Base-by-base conservation (phyloP, 2,329 filamentous ascomycete genomes). In the Monilinia laxa region DNA sequence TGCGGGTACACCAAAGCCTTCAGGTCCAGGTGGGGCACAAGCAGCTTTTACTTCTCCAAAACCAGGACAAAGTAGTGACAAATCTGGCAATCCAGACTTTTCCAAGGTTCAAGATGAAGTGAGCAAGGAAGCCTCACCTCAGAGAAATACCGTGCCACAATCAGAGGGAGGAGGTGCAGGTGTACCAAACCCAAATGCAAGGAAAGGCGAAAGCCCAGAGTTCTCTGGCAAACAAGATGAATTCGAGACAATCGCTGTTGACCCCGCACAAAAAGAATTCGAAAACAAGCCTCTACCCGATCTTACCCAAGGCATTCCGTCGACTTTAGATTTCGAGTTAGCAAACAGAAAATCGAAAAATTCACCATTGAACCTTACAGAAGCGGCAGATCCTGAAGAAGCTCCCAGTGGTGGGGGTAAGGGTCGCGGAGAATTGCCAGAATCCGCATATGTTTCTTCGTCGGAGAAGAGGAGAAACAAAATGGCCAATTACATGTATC, bases 291-390 rank as follows among this genome's bases (percentile, higher is more conserved):
- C 91, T 64, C 85, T 97, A 16, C 94, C 94, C 64, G 93, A 98
- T 76, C 83, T 98, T 55, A 95, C 92, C n/a, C 89, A 94, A 75
- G 94, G 94, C 70, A 96, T 98, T 70, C 94, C 94, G 0, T 97
- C 93, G 2, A 97, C 93, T 0, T 84, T 97, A 65, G 91, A 89
- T 66, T 89, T 89, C 68, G 94, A 97, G 79, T 85, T 89, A 66
- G 79, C 80, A 0, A 77, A 79, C n/a, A 79, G 75, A 69, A 76
- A 65, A 31, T 62, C 65, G 69, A 72, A 72, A 52, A 72, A 68
- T 28, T 69, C 69, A 56, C 68, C 76, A 20, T 73, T 85, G 65
- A 85, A 85, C 70, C 76, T 86, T 65, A 84, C 83, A 23, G 83
- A 86, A 68, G 71, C 70, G 3, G 67, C 68, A 38, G 70, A 73